These are phyloP conservation scores for Solanum habrochaites DNA, from an alignment of 257 asterid species.

Conservation along the genomic window DNA sequence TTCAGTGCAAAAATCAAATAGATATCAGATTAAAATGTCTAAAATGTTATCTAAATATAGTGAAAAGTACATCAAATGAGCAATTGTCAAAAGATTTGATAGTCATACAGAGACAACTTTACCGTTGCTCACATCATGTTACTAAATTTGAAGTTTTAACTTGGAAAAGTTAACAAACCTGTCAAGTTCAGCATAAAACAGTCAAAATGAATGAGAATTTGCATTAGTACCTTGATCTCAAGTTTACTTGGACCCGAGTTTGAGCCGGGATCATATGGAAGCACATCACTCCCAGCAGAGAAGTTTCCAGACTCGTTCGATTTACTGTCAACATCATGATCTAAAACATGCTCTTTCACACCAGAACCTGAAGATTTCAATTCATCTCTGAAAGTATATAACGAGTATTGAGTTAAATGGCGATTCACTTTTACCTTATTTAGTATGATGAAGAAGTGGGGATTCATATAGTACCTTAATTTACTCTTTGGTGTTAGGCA, in stretches of 20 bases:
- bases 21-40: too few species aligned
- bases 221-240: slow-evolving; percentile 35
- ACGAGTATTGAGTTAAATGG: slow-evolving; percentile 3
- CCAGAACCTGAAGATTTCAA: slow-evolving; percentile 18
- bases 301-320: slow-evolving; percentile 28
- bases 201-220: neutral
- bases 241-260: slow-evolving; percentile 23
- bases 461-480: slow-evolving; percentile 24
- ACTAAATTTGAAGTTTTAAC: neutral
- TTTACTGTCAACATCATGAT: slow-evolving; percentile 14
- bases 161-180: neutral
- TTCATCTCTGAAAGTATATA: slow-evolving; percentile 33
- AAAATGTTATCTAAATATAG: too few species aligned
- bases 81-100: too few species aligned
- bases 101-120: neutral
- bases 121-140: neutral
- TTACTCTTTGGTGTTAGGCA: slow-evolving; percentile 47
- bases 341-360: slow-evolving; percentile 20
- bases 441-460: neutral
- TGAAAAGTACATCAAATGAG: too few species aligned
- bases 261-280: slow-evolving; percentile 18
- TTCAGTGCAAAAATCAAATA: neutral
- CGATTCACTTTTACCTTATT: neutral
- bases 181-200: neutral
- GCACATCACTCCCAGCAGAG: slow-evolving; percentile 11